Evolutionary conservation across 2,329 filamentous ascomycete genomes (phyloP).

Genomic region (Emericellopsis atlantica): DNA sequence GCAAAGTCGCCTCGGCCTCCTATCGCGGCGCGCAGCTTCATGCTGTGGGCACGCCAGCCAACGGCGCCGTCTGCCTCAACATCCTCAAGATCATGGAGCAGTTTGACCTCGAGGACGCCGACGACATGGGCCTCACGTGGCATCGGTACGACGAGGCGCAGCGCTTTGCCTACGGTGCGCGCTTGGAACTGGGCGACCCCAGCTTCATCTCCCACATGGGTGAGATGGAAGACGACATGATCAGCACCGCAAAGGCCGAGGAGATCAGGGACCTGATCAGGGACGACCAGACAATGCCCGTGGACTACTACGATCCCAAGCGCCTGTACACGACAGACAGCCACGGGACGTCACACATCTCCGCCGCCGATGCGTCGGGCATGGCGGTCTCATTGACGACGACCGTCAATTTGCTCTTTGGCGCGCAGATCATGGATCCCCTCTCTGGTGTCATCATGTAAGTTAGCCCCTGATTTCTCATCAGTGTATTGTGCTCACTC

Average conservation of each 20-base stretch:
- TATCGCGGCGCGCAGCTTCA: slow-evolving; percentile 63
- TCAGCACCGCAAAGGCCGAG: slow-evolving; percentile 46
- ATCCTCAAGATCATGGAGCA: slow-evolving; percentile 76
- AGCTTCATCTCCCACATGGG: slow-evolving; percentile 53
- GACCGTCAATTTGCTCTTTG: slow-evolving; percentile 81
- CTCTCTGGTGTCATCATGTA: slow-evolving; percentile 69
- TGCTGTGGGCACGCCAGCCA: slow-evolving; percentile 60
- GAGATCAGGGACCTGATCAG: slow-evolving; percentile 54
- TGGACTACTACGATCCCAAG: slow-evolving; percentile 60
- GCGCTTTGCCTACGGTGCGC: slow-evolving; percentile 74
- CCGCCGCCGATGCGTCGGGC: slow-evolving; percentile 58
- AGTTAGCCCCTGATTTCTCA: slow-evolving; percentile 18
- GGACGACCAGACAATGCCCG: slow-evolving; percentile 58
- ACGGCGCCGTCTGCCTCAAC: slow-evolving; percentile 62
- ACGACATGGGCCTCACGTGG: slow-evolving; percentile 51
- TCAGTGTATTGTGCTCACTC: background rate
- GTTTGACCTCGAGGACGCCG: slow-evolving; percentile 44
- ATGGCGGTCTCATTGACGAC: slow-evolving; percentile 74
- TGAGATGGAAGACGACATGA: slow-evolving; percentile 54
- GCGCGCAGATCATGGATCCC: slow-evolving; percentile 65
- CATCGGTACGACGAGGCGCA: slow-evolving; percentile 83
- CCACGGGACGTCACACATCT: slow-evolving; percentile 63
- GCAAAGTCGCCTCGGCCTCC: slow-evolving; percentile 50
- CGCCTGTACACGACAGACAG: slow-evolving; percentile 55
- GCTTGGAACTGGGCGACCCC: slow-evolving; percentile 74